Conservation (phyloP, 2,329 filamentous ascomycete species). For the Penicillium palitans region DNA sequence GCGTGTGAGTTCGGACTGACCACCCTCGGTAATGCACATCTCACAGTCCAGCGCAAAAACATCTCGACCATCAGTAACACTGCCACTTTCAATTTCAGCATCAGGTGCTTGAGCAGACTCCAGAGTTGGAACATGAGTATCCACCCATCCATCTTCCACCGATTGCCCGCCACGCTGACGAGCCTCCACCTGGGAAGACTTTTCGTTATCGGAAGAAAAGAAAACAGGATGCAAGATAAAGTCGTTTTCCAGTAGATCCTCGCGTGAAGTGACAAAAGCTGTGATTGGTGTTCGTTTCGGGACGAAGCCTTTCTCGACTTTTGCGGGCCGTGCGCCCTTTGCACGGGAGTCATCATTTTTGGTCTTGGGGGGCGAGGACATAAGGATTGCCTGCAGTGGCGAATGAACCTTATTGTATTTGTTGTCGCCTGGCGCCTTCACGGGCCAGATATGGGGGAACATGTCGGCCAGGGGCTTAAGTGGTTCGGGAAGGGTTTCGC, state of each 20-base stretch:
- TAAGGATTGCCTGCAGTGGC: conserved; percentile 80
- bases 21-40: conserved; percentile 87
- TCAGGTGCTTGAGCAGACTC: conserved; percentile 70
- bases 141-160: conserved; percentile 71
- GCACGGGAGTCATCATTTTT: conserved; percentile 59
- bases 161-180: conserved; percentile 55
- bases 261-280: conserved; percentile 68
- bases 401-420: conserved; percentile 80
- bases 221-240: conserved; percentile 81
- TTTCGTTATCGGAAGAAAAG: conserved; percentile 59
- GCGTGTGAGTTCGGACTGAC: conserved; percentile 79
- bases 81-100: conserved; percentile 72
- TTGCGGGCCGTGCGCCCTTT: conserved; percentile 59
- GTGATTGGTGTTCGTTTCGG: conserved; percentile 80
- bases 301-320: conserved; percentile 66
- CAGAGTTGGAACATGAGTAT: conserved; percentile 67
- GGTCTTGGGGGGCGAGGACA: conserved; percentile 67
- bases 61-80: conserved; percentile 76
- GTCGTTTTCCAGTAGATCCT: conserved; percentile 79
- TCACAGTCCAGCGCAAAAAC: conserved; percentile 89
- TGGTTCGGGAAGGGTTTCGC: conserved; percentile 45
- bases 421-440: conserved; percentile 83
- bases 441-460: conserved; percentile 86
- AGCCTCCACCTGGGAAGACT: conserved; percentile 52
- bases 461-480: conserved; percentile 73